A percentile compares a stretch with the other conserved stretches of the same genome.
Evolutionary conservation across 495 filamentous ascomycete genomes (phyloP).

Genomic region (Hypoxylon fragiforme): DNA sequence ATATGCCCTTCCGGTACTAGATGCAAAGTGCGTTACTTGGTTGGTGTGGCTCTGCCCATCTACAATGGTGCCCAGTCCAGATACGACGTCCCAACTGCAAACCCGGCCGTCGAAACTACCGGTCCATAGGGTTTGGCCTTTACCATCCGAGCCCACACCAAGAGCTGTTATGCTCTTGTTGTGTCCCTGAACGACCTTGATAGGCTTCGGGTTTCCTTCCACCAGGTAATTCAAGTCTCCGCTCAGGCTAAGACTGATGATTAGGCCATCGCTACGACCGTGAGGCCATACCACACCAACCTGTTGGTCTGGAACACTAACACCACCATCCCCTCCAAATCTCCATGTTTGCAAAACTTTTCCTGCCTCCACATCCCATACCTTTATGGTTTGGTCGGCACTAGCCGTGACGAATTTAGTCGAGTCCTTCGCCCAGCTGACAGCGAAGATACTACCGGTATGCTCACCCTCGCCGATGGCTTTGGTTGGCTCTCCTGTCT

Average conservation of each 20-base stretch:
- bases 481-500: constrained; percentile 79
- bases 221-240: constrained; percentile 90
- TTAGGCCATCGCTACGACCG: constrained; percentile 77
- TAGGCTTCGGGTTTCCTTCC: constrained; percentile 67
- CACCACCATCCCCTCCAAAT: constrained; percentile 76
- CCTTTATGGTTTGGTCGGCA: constrained; percentile 86
- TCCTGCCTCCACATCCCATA: constrained; percentile 85
- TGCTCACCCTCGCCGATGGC: constrained; percentile 81
- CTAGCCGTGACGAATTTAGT: constrained; percentile 88
- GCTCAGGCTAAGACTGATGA: constrained; percentile 84
- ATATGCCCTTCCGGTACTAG: constrained; percentile 64
- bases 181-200: constrained; percentile 81
- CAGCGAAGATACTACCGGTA: constrained; percentile 87
- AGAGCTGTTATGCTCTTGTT: constrained; percentile 89
- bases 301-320: constrained; percentile 82
- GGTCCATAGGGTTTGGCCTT: constrained; percentile 70
- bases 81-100: constrained; percentile 74
- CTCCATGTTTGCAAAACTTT: constrained; percentile 79
- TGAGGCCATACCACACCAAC: constrained; percentile 92
- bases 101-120: constrained; percentile 90
- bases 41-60: constrained; percentile 81
- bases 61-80: constrained; percentile 66
- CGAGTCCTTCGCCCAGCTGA: constrained; percentile 89
- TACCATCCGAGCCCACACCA: constrained; percentile 50
- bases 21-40: constrained; percentile 76